Evolutionary conservation across 2,329 filamentous ascomycete genomes (phyloP).

Genomic region (Coniochaeta sp.): DNA sequence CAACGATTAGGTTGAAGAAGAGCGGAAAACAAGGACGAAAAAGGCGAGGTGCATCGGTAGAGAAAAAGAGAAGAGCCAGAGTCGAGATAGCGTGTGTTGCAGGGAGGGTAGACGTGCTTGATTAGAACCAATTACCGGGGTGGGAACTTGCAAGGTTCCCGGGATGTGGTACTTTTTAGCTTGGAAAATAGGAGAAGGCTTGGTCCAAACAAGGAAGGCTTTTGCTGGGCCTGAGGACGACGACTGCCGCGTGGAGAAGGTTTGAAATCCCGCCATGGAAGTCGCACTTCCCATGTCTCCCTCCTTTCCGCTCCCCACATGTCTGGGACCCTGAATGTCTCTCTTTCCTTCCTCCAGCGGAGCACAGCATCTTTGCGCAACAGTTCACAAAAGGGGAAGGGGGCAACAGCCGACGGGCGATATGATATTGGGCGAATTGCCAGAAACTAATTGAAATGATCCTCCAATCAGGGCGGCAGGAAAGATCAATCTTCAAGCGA

Average conservation of each 20-base stretch:
- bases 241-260: too few relatives aligned
- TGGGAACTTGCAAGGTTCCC: neutral
- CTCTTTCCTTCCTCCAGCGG: neutral
- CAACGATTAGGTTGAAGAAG: neutral
- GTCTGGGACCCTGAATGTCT: neutral
- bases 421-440: neutral
- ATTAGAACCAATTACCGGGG: constrained; percentile 1
- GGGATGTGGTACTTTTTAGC: too few relatives aligned
- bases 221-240: too few relatives aligned
- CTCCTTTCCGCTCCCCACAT: too few relatives aligned
- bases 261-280: neutral
- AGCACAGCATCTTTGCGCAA: too few relatives aligned
- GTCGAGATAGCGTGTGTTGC: neutral
- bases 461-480: neutral
- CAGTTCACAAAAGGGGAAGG: too few relatives aligned
- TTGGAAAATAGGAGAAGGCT: neutral
- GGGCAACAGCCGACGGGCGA: neutral
- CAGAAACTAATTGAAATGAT: neutral
- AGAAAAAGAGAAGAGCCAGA: neutral
- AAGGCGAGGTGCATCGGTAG: neutral
- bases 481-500: neutral
- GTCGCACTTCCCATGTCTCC: too few relatives aligned
- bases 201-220: neutral
- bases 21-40: neutral
- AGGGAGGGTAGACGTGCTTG: neutral